Percentiles rank a stretch among this genome's conserved stretches.
phyloP scores from a whole-genome alignment of 148 eudicot genomes.

The Tetragonia tetragonoides region DNA sequence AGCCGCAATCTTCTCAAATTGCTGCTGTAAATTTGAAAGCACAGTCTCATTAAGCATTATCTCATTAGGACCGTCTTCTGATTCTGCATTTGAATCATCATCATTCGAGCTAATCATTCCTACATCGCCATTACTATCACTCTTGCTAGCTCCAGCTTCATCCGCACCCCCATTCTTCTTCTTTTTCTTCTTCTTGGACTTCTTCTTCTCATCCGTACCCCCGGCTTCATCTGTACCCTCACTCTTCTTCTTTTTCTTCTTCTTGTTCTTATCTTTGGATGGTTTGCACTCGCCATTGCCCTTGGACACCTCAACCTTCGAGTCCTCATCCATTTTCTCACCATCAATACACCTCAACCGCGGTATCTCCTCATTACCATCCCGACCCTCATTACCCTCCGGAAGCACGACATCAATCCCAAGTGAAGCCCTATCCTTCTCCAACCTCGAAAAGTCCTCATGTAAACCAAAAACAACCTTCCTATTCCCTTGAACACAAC shows the following conservation, averaged over 20 bases:
- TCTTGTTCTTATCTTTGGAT: conserved; percentile 31
- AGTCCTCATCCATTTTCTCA: conserved; percentile 22
- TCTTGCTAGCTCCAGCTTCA: not conserved
- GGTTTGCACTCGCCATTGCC: conserved; percentile 26
- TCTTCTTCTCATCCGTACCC: conserved; percentile 4
- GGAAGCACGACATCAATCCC: conserved; percentile 55
- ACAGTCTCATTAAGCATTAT: conserved; percentile 41
- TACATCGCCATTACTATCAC: conserved; percentile 18
- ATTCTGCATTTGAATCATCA: conserved; percentile 23
- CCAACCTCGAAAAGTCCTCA: conserved; percentile 75
- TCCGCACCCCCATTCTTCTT: conserved; percentile 24
- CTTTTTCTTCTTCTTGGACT: conserved; percentile 40
- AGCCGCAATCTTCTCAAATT: conserved; percentile 87
- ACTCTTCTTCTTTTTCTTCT: conserved; percentile 41
- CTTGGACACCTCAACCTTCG: conserved; percentile 25
- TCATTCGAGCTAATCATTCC: conserved; percentile 29
- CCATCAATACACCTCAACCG: conserved; percentile 41
- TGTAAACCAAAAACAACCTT: conserved; percentile 65
- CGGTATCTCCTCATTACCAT: conserved; percentile 47
- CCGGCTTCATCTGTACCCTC: conserved; percentile 7
- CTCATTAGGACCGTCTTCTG: conserved; percentile 21
- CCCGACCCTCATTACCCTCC: conserved; percentile 32
- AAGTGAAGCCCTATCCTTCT: conserved; percentile 59
- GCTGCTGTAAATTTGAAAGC: conserved; percentile 82
- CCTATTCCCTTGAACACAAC: conserved; percentile 84